A percentile compares a stretch with the other conserved stretches of the same genome.
Conservation (phyloP, 2,329 filamentous ascomycete genomes). For the Aaosphaeria arxii region DNA sequence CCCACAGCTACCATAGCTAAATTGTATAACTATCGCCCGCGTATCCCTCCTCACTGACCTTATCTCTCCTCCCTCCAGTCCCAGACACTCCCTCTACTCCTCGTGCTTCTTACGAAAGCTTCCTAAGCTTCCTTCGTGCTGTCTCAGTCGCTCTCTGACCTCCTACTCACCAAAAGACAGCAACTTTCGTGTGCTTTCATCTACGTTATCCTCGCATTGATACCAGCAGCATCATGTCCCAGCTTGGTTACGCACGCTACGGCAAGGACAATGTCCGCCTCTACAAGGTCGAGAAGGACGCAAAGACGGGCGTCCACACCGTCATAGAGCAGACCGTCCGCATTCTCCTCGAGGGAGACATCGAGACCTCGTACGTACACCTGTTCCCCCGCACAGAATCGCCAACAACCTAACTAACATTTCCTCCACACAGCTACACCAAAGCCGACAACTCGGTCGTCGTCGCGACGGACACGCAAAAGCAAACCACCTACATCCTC, state of each 20-base stretch:
- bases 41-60: slow-evolving; percentile 7
- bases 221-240: slow-evolving; percentile 39
- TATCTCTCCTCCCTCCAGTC: not conserved
- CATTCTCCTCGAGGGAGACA: slow-evolving; percentile 88
- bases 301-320: slow-evolving; percentile 72
- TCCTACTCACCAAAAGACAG: too few relatives aligned
- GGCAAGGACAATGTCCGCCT: slow-evolving; percentile 98
- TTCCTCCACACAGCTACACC: slow-evolving; percentile 66
- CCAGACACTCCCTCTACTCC: not conserved
- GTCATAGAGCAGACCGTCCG: slow-evolving; percentile 95
- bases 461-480: slow-evolving; percentile 96
- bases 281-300: slow-evolving; percentile 86
- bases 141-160: too few relatives aligned
- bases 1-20: slow-evolving; percentile 7
- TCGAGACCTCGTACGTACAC: slow-evolving; percentile 68
- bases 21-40: slow-evolving; percentile 26
- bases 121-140: not conserved
- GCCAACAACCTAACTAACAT: not conserved
- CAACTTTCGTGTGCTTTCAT: too few relatives aligned
- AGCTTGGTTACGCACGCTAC: slow-evolving; percentile 63
- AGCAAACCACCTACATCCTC: slow-evolving; percentile 87
- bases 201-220: not conserved
- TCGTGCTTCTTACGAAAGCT: not conserved
- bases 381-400: not conserved
- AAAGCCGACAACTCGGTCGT: slow-evolving; percentile 90